Evolutionary conservation across 1,284 basidiomycete species (phyloP), one percentile per base, ranked within the genome.

Genomic region (Ustilago sp.): DNA sequence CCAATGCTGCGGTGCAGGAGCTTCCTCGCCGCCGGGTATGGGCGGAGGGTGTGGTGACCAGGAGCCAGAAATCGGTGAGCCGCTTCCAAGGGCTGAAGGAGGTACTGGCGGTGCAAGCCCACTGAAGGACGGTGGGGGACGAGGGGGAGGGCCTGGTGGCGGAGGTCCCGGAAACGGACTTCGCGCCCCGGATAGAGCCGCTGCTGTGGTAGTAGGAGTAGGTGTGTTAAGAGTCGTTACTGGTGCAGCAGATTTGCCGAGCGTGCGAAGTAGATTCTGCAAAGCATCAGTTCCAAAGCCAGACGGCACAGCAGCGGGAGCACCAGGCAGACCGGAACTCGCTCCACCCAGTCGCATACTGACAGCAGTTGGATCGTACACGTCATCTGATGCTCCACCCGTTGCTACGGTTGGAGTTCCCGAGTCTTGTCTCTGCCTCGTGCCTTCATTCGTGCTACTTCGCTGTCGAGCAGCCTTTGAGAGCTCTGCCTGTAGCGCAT

Each of bases 261-360:
- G 63, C 23, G 65, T 71, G 32, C 65, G 69, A 7, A 76, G 74
- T 0, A 76, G 64, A 5, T 65, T 67, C 52, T 76, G 74, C 45
- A 76, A 34, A 23, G 74, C 68, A 39, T 71, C 65, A 2, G 61
- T 61, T 47, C 64, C 74, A 23, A 76, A 68, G n/a, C 13, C 43
- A 1, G 64, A 60, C 5, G 63, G 32, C 4, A 62, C 23, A 0
- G 54, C 36, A 8, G 51, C 17, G 0, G 65, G 36, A 28, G 63
- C 48, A 36, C 17, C 57, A 6, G 56, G 12, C 15, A 19, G 1
- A n/a, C 38, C 31, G 6, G 32, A 17, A n/a, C 31, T 28, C 32
- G 60, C 17, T 12, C 28, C n/a, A 4, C 53, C 57, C 4, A 73
- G n/a, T 17, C 61, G 60, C 17, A 73, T 13, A 23, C 39, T 54